Evolutionary conservation across 108 stramenopile genomes (phyloP), one percentile per base, ranked within the genome.

Genomic region (Thalassiosira profunda): DNA sequence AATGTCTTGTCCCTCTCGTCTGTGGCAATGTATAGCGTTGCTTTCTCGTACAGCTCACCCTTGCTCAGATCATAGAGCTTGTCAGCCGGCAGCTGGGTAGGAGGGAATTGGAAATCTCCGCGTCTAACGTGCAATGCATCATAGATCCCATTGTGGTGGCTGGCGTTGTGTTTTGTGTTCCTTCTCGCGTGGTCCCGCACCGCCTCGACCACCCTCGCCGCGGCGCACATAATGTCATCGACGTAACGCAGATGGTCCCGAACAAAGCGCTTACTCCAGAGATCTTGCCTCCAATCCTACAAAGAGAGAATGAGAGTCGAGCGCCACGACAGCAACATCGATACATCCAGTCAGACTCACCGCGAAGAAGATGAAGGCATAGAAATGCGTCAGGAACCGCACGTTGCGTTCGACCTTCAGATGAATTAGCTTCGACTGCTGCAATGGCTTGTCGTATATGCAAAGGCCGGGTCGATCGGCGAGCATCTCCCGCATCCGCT

Each of bases 91-190:
- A 86, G 28, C 24, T 58, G 58, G 2, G 69, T 76, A 14, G 77
- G 80, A 45, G 82, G 71, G 51, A 72, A 83, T 46, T 85, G 84
- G 42, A 88, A 85, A 44, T 88, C 86, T 29, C 86, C 86, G 40
- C 86, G 80, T 44, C 97, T 86, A 7, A 97, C 84, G 74, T 97
- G 97, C 63, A 95, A 70, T 11, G 84, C 69, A 72, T 97, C 88
- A 55, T 76, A 97, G 4, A 49, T 40, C 3, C 96, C 96, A 21
- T 83, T 78, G 30, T 54, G 53, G 55, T 60, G 62, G 25, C 55
- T 53, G 12, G 62, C 29, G 21, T 44, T 77, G 46, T 44, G 63
- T 24, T 8, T 63, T 62, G 56, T 73, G 52, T 69, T 60, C 38
- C 64, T 66, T 46, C 62, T 48, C 26, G 76, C 79, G 28, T 76